phyloP scores from a whole-genome alignment of 2,329 filamentous ascomycete genomes.

The Apiospora koreana region DNA sequence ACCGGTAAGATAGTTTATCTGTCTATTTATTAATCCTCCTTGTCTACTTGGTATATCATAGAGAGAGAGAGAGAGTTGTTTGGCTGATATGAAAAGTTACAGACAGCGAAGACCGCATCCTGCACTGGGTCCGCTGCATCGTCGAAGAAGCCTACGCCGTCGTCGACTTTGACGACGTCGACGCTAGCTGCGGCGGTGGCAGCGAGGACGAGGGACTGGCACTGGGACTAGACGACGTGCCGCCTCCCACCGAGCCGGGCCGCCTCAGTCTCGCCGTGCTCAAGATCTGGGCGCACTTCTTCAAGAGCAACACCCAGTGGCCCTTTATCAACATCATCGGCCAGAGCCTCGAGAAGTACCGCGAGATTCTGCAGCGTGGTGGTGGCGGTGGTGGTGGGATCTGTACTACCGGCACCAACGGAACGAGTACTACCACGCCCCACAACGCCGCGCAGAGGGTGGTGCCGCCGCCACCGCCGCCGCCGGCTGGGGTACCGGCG shows the following conservation, averaged over 20 bases:
- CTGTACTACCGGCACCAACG: background rate
- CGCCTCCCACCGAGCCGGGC: constrained; percentile 27
- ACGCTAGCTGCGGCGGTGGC: background rate
- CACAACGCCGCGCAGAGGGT: too few species aligned
- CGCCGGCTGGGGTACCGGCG: background rate
- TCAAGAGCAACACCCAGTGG: constrained; percentile 49
- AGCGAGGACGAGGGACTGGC: constrained; percentile 21
- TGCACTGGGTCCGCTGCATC: constrained; percentile 48
- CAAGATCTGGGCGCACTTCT: constrained; percentile 48
- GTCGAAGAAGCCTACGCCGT: constrained; percentile 43
- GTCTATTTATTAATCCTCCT: background rate
- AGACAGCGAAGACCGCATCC: constrained; percentile 45
- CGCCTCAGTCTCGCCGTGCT: constrained; percentile 40
- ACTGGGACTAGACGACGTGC: constrained; percentile 13
- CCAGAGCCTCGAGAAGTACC: constrained; percentile 38
- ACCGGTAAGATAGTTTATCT: constrained; percentile 27
- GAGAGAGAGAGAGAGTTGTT: background rate
- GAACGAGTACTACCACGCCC: background rate
- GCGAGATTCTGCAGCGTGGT: constrained; percentile 24
- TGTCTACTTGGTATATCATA: background rate
- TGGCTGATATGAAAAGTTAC: background rate
- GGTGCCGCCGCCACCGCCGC: background rate
- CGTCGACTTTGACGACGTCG: constrained; percentile 35
- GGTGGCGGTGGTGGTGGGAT: too few species aligned
- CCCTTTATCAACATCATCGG: constrained; percentile 48